These are phyloP conservation scores for Coemansia sp. DNA, from an alignment of 192 early-diverging fungal genomes.

Conservation along the genomic window DNA sequence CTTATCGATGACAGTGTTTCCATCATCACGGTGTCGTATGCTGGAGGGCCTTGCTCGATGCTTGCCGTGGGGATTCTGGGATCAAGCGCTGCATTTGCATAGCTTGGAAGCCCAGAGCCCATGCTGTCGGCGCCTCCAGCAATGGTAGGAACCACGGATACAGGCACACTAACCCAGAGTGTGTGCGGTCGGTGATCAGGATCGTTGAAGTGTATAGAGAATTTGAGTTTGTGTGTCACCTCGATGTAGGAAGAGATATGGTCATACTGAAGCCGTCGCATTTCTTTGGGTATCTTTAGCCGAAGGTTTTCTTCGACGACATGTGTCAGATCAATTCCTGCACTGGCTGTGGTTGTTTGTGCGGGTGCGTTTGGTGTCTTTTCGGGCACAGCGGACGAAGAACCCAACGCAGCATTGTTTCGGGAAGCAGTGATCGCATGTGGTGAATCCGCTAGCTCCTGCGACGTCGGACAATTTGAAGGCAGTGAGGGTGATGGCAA, in stretches of 20 bases:
- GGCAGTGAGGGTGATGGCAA: conserved; percentile 7
- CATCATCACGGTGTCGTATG: conserved; percentile 34
- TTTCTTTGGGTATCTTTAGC: conserved; percentile 35
- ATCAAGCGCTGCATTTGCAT: conserved; percentile 42
- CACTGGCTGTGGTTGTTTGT: background rate
- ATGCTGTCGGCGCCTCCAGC: conserved; percentile 14
- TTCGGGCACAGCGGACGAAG: background rate
- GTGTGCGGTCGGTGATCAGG: conserved; percentile 34
- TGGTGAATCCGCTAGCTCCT: background rate
- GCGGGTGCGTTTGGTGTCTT: background rate
- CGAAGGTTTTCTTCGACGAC: conserved; percentile 30
- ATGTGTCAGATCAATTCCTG: conserved; percentile 39
- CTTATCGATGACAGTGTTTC: conserved; percentile 12
- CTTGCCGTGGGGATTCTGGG: conserved; percentile 24
- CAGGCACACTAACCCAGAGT: conserved; percentile 51
- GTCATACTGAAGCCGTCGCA: conserved; percentile 46
- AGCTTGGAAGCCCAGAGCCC: conserved; percentile 38
- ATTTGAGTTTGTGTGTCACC: conserved; percentile 53
- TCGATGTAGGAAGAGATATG: conserved; percentile 50
- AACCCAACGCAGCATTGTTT: background rate
- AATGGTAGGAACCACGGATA: conserved; percentile 47
- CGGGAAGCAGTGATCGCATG: background rate
- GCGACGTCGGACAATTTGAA: too few species aligned
- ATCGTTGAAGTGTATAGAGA: conserved; percentile 46
- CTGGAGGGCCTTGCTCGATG: conserved; percentile 33